A percentile compares a stretch with the other conserved stretches of the same genome.
Evolutionary conservation across 163 green algal genomes (phyloP).

Genomic region (Chlorella variabilis): DNA sequence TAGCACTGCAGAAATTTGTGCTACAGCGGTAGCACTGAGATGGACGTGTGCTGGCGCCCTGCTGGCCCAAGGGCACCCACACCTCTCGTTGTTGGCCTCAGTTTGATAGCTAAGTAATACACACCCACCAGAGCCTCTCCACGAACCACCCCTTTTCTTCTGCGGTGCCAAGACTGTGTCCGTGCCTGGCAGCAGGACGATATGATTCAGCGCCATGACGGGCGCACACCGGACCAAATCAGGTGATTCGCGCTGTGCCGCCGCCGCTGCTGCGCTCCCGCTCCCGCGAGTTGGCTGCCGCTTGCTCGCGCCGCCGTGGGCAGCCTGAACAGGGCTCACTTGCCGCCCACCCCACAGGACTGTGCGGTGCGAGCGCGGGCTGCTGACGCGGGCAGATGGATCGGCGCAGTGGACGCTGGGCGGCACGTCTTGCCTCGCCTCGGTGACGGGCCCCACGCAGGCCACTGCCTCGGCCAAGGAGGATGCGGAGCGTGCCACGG

Average conservation of each 20-base stretch:
- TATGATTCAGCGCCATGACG: constrained; percentile 5
- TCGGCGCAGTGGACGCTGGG: constrained; percentile 74
- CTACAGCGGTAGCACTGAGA: too few relatives aligned
- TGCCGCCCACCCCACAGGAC: background rate
- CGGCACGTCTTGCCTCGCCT: constrained; percentile 70
- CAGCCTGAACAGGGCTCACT: too few relatives aligned
- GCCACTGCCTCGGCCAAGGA: constrained; percentile 56
- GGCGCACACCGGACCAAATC: constrained; percentile 19
- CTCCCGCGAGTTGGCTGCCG: background rate
- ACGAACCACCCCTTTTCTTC: too few relatives aligned
- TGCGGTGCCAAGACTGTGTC: too few relatives aligned
- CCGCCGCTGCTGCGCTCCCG: background rate
- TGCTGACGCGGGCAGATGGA: constrained; percentile 71
- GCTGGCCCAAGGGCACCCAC: too few relatives aligned
- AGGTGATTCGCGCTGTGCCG: background rate
- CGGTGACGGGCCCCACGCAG: constrained; percentile 66
- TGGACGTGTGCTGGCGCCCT: too few relatives aligned
- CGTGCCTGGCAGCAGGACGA: background rate
- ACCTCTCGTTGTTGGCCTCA: too few relatives aligned
- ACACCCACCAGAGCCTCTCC: too few relatives aligned
- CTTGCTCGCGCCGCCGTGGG: too few relatives aligned
- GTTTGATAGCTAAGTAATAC: too few relatives aligned
- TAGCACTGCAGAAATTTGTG: too few relatives aligned
- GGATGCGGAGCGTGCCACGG: constrained; percentile 62
- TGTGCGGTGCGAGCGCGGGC: constrained; percentile 50